Base-by-base conservation (phyloP, 163 green algal species). In the Scenedesmus sp. region DNA sequence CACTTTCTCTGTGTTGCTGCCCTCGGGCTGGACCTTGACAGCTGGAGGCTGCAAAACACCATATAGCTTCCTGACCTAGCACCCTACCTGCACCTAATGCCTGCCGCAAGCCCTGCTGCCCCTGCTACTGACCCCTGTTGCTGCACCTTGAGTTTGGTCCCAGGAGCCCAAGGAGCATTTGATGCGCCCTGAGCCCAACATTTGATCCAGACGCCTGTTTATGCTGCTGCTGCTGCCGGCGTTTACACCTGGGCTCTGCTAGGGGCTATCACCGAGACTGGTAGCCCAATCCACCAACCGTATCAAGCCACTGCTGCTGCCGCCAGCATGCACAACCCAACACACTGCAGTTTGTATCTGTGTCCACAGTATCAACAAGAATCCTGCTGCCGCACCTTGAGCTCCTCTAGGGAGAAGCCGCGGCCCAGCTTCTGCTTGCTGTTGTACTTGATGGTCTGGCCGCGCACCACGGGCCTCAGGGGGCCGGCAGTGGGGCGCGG, bases 351-450 rank as follows among this genome's bases (percentile, higher is more conserved):
- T 46, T 46, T 46, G 34, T 46, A 46, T 46, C 34, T 46, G 34
- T 46, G 34, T 46, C 34, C 34, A 46, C 34, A 46, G 34, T 46
- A 46, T 46, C 34, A 46, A 46, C 34, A 46, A 46, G 34, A 46
- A 46, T 46, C 34, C 34, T 46, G 34, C 34, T 46, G 34, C 54
- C 92, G 23, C 87, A 98, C 98, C 98, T 99, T 99, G 59, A 99
- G 96, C 97, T 99, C 98, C 88, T 98, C 98, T 59, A 99, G 95
- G 60, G 98, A 99, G 97, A 99, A 99, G 73, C 98, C 98, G 84
- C 97, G 96, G 87, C 98, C 98, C 67, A 97, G 94, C 64, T 98
- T 97, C 93, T 96, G 93, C 96, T 99, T 99, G 26, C 88, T 95
- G 97, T 99, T 99, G 97, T 99, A 99, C 91, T 97, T 97, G 60